These are phyloP conservation scores for Fusarium sarcochroum DNA, from an alignment of 2,329 filamentous ascomycete genomes.

Conservation along the genomic window DNA sequence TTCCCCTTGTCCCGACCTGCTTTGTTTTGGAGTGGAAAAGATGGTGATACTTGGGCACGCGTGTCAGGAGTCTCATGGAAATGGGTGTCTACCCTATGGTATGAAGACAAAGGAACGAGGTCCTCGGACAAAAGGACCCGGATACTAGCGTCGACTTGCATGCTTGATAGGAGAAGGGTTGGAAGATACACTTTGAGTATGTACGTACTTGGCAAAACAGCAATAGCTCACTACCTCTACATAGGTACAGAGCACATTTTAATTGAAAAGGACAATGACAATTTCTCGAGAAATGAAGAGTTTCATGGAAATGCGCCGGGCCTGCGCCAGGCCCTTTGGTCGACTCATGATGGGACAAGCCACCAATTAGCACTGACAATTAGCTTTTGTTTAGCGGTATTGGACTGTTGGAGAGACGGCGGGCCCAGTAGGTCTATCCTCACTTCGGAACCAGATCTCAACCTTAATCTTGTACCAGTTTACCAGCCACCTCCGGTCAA, in stretches of 20 bases:
- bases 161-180: conserved; percentile 8
- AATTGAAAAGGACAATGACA: conserved; percentile 38
- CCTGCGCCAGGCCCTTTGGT: not conserved
- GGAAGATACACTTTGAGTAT: conserved; percentile 39
- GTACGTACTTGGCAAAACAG: conserved; percentile 42
- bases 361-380: conserved; percentile 16
- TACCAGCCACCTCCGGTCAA: conserved; percentile 11
- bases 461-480: conserved; percentile 23
- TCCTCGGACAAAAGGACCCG: conserved; percentile 1
- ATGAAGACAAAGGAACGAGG: conserved; percentile 11
- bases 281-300: conserved; percentile 34
- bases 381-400: not conserved
- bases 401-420: not conserved
- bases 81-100: conserved; percentile 8
- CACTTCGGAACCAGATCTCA: conserved; percentile 28
- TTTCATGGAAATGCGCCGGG: conserved; percentile 6
- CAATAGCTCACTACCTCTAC: conserved; percentile 37
- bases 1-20: conserved; percentile 25
- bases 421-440: conserved; percentile 19
- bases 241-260: conserved; percentile 39
- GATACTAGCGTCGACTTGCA: conserved; percentile 7
- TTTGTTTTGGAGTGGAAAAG: conserved; percentile 13
- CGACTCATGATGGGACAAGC: conserved; percentile 19
- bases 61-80: not conserved
- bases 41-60: conserved; percentile 4